Evolutionary conservation across 495 filamentous ascomycete species (phyloP).

Genomic region (Neurospora discreta): DNA sequence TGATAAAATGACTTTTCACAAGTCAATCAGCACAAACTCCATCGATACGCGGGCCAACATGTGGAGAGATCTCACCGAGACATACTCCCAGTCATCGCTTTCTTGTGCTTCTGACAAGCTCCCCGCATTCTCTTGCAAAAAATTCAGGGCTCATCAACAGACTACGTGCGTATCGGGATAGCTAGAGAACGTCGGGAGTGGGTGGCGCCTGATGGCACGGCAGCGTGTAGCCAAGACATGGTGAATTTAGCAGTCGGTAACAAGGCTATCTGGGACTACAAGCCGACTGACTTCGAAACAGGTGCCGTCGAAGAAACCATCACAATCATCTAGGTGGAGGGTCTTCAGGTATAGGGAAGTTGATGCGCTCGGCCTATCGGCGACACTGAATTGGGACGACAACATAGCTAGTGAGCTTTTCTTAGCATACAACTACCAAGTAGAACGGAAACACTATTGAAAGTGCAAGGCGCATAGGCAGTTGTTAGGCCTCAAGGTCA

Average conservation of each 20-base stretch:
- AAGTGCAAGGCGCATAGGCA: too few relatives aligned
- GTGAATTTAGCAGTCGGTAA: rapidly evolving
- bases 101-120: neutral
- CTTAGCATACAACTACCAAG: too few relatives aligned
- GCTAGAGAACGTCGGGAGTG: rapidly evolving
- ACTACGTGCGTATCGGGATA: neutral
- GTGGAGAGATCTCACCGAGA: neutral
- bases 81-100: neutral
- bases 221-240: too few relatives aligned
- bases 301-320: neutral
- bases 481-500: too few relatives aligned
- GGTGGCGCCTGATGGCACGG: too few relatives aligned
- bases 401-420: too few relatives aligned
- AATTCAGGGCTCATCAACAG: neutral
- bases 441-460: too few relatives aligned
- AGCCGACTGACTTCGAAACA: neutral
- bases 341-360: too few relatives aligned
- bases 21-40: neutral
- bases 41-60: neutral
- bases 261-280: neutral
- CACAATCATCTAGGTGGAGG: neutral
- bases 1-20: neutral
- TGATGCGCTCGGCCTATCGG: too few relatives aligned
- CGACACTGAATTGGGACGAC: too few relatives aligned
- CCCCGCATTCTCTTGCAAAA: neutral